Percentiles rank a stretch among this genome's conserved stretches.
phyloP scores from a whole-genome alignment of 2,329 filamentous ascomycete species.

The Pseudogymnoascus sp. region DNA sequence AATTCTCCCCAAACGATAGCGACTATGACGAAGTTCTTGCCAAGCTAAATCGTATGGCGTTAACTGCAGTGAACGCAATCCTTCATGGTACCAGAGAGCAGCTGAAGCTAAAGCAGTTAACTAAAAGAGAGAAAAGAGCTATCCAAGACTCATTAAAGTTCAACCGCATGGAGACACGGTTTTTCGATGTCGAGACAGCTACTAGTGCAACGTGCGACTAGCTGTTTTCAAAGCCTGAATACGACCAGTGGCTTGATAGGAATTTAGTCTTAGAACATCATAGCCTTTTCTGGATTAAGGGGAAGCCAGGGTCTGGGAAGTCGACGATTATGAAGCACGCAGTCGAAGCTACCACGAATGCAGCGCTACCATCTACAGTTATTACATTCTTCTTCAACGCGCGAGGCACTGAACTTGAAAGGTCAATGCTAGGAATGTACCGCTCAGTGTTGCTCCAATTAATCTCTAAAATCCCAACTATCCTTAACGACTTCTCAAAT shows the following conservation, averaged over 20 bases:
- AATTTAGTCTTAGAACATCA: constrained; percentile 27
- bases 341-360: constrained; percentile 17
- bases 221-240: constrained; percentile 33
- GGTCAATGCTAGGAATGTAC: constrained; percentile 42
- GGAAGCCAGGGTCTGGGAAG: constrained; percentile 42
- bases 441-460: constrained; percentile 43
- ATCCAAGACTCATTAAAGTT: not conserved
- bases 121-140: not conserved
- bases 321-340: constrained; percentile 40
- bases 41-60: not conserved
- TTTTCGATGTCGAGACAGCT: constrained; percentile 21
- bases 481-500: constrained; percentile 29
- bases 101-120: not conserved
- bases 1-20: constrained; percentile 10
- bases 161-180: not conserved
- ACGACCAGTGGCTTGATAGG: constrained; percentile 34
- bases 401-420: constrained; percentile 34
- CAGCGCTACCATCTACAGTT: constrained; percentile 17
- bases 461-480: constrained; percentile 29
- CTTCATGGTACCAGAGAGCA: not conserved
- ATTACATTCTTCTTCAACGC: constrained; percentile 30
- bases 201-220: constrained; percentile 37
- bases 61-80: not conserved
- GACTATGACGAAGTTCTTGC: constrained; percentile 10
- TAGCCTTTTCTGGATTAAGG: constrained; percentile 41